These are phyloP conservation scores for Shiraia bambusicola DNA, from an alignment of 2,329 filamentous ascomycete species.

Conservation along the genomic window DNA sequence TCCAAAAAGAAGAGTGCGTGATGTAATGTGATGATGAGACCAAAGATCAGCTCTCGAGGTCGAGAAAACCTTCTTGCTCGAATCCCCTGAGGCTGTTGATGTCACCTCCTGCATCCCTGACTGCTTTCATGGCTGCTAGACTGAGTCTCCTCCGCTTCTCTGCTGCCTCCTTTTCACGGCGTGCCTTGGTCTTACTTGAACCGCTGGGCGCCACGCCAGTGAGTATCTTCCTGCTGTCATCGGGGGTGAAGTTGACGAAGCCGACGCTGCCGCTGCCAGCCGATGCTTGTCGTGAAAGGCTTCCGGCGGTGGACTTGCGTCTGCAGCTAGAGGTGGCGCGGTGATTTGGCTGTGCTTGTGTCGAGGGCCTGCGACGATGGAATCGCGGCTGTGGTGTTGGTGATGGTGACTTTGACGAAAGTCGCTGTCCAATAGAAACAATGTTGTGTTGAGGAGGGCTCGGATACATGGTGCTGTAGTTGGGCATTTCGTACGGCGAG, in stretches of 20 bases:
- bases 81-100: conserved; percentile 47
- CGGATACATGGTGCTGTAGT: conserved; percentile 18
- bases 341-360: conserved; percentile 7
- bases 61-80: conserved; percentile 45
- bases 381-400: conserved; percentile 29
- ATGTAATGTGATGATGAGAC: background rate
- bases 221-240: conserved; percentile 76
- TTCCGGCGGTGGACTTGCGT: conserved; percentile 21
- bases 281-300: conserved; percentile 46
- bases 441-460: conserved; percentile 16
- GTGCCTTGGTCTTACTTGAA: conserved; percentile 90
- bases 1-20: no score
- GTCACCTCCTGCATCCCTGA: conserved; percentile 71
- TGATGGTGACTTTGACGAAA: conserved; percentile 27
- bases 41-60: conserved; percentile 18
- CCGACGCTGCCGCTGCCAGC: conserved; percentile 52
- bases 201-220: conserved; percentile 90
- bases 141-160: conserved; percentile 71
- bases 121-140: conserved; percentile 68
- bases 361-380: conserved; percentile 25
- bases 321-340: no score
- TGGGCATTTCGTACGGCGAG: conserved; percentile 22
- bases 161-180: conserved; percentile 81
- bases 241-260: conserved; percentile 90
- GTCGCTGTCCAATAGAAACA: conserved; percentile 23